These are phyloP conservation scores for Rickenella mellea DNA, from an alignment of 768 basidiomycete species.

Conservation along the genomic window DNA sequence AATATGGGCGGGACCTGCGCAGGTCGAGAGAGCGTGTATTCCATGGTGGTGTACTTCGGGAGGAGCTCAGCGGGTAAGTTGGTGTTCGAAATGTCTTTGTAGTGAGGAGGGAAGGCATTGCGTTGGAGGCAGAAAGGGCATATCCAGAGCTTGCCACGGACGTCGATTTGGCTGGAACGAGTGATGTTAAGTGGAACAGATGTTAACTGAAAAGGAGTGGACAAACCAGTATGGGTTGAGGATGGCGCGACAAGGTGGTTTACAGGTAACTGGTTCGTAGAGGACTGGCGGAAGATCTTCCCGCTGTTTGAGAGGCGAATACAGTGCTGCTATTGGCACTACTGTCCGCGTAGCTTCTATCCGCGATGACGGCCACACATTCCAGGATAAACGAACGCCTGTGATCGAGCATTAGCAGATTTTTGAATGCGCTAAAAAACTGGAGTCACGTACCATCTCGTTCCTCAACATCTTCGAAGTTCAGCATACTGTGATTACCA, in stretches of 20 bases:
- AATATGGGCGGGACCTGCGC: slow-evolving; percentile 93
- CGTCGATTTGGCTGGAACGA: slow-evolving; percentile 83
- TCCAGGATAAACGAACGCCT: slow-evolving; percentile 97
- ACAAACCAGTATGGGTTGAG: slow-evolving; percentile 93
- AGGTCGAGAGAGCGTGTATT: slow-evolving; percentile 93
- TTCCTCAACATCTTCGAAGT: slow-evolving; percentile 97
- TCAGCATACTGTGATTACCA: slow-evolving; percentile 39
- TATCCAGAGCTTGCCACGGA: slow-evolving; percentile 98
- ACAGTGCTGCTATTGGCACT: slow-evolving; percentile 96
- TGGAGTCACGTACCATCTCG: slow-evolving; percentile 62
- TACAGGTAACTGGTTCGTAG: slow-evolving; percentile 98
- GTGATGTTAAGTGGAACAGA: slow-evolving; percentile 3
- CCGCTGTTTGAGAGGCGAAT: slow-evolving; percentile 88
- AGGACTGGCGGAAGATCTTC: slow-evolving; percentile 93
- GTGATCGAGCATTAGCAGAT: slow-evolving; percentile 1
- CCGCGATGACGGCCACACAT: slow-evolving; percentile 96
- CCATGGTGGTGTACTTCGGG: slow-evolving; percentile 98
- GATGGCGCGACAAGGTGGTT: slow-evolving; percentile 93
- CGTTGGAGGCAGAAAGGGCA: slow-evolving; percentile 97
- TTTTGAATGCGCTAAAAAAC: not conserved
- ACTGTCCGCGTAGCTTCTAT: slow-evolving; percentile 98
- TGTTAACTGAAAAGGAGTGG: slow-evolving; percentile 3
- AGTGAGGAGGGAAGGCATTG: slow-evolving; percentile 96
- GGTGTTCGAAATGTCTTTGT: slow-evolving; percentile 96
- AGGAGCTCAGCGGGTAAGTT: slow-evolving; percentile 94